Evolutionary conservation across 2,329 filamentous ascomycete species (phyloP), one percentile per base, ranked within the genome.

Genomic region (Colletotrichum tropicicola): DNA sequence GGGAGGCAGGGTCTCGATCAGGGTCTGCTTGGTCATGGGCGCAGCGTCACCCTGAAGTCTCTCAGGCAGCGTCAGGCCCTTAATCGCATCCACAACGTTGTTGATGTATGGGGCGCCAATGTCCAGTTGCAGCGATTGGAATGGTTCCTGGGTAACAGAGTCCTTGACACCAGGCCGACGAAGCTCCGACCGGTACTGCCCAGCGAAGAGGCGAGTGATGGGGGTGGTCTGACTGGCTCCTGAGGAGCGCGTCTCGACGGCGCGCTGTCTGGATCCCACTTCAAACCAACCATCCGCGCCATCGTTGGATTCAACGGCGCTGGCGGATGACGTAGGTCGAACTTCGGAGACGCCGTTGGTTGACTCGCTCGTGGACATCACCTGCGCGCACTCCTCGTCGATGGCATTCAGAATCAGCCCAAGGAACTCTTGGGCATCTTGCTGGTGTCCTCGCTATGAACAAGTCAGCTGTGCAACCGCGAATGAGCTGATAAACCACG

Each of bases 371-470:
- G 77, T 72, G 4, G 74, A 75, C 81, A 97, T 92, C 48, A 95
- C 90, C 61, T 90, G 86, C 15, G 89, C 88, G 75, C 94, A 98
- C 77, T 99, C 96, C 69, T 98, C 94, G 71, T 98, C 94, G 32
- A 99, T 87, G 49, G 93, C 93, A 73, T 97, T 94, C 4, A 99
- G 84, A 32, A 99, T 83, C 75, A 98, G 97, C 0, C 94, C 95
- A 23, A 99, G 83, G 70, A 99, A 99, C 74, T 99, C 96, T 74
- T 99, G 94, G 1, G 96, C 96, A 80, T 99, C 96, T 82, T 99
- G 95, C 76, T 99, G 96, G 72, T 98, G 95, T 15, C 96, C 96
- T 66, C 94, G 92, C 90, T 94, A 68, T 54, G 59, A 78, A 68
- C 78, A 71, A 62, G 68, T 73, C 66, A 74, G 72, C 49, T 10